These are phyloP conservation scores for Hemileia vastatrix DNA, from an alignment of 1,284 basidiomycete species.

Conservation along the genomic window DNA sequence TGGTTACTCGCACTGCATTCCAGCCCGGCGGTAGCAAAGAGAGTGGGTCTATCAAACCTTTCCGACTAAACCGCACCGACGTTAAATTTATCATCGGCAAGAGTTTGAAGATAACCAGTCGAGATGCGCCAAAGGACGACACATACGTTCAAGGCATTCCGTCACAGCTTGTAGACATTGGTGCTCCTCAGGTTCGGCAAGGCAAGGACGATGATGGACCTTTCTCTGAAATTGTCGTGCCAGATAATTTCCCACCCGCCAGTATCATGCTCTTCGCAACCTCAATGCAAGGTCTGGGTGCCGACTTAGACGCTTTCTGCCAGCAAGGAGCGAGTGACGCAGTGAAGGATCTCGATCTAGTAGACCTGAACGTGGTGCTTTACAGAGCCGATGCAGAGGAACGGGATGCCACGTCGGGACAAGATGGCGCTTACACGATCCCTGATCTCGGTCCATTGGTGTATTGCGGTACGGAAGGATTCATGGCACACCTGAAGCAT, in stretches of 20 bases:
- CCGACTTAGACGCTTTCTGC: constrained; percentile 32
- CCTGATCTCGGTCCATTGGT: constrained; percentile 28
- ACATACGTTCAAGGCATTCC: constrained; percentile 62
- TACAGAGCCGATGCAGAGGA: constrained; percentile 40
- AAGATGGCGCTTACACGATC: constrained; percentile 34
- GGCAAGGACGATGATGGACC: constrained; percentile 24
- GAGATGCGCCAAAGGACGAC: constrained; percentile 53
- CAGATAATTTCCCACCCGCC: constrained; percentile 37
- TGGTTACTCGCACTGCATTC: constrained; percentile 37
- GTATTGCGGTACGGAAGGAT: constrained; percentile 39
- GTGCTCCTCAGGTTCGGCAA: no score
- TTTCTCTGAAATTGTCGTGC: constrained; percentile 34
- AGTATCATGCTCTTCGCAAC: constrained; percentile 39
- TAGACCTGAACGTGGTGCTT: constrained; percentile 36
- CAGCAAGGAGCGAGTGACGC: constrained; percentile 33
- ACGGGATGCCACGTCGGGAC: constrained; percentile 34
- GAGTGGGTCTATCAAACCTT: constrained; percentile 62
- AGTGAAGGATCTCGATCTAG: constrained; percentile 31
- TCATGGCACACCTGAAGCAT: constrained; percentile 31
- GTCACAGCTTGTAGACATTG: constrained; percentile 55
- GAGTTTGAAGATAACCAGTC: constrained; percentile 57
- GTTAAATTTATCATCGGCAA: constrained; percentile 71
- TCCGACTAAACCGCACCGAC: constrained; percentile 66
- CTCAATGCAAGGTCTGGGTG: constrained; percentile 30
- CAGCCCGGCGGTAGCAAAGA: no score